Base-by-base conservation (phyloP, 805 yeast genomes). In the Scheffersomyces spartinae region DNA sequence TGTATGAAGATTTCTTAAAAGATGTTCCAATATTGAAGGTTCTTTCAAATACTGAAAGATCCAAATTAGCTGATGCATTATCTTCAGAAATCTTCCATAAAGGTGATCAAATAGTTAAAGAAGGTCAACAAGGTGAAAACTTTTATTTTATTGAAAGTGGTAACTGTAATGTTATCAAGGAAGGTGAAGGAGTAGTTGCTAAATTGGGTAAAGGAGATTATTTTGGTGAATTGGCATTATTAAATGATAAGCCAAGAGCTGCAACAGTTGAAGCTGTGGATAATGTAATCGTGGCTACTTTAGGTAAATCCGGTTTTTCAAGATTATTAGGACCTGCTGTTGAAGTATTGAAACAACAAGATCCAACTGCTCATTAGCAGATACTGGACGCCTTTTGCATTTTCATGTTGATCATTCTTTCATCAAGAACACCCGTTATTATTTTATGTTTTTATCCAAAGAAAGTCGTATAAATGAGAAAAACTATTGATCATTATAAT, bases 321-420 rank as follows among this genome's bases (percentile, higher is more conserved):
- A 74, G 97, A 53, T 65, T 91, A 39, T 65, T 91, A 35, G 98
- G 98, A 3, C 95, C 95, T 18, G 95, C 85, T 2, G 94, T 85
- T 13, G 94, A 81, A 30, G 84, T 82, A 21, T 68, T 86, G 46
- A 79, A 81, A 52, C 61, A 76, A 32, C 84, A 83, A 44, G 95
- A 84, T 52, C 96, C 96, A 27, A 79, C 84, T 13, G 20, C 14
- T 11, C 23, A 20, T 7, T 10, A 20, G 8, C 9, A 11, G n/a
- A n/a, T n/a, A n/a, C n/a, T n/a, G n/a, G n/a, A n/a, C n/a, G n/a
- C n/a, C n/a, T n/a, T n/a, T n/a, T n/a, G n/a, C n/a, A n/a, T n/a
- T n/a, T n/a, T n/a, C n/a, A n/a, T n/a, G n/a, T n/a, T n/a, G n/a
- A n/a, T n/a, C n/a, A n/a, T n/a, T n/a, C n/a, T n/a, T n/a, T n/a